These are phyloP conservation scores for Spergularia bocconei DNA, from an alignment of 148 eudicot species.

Conservation along the genomic window DNA sequence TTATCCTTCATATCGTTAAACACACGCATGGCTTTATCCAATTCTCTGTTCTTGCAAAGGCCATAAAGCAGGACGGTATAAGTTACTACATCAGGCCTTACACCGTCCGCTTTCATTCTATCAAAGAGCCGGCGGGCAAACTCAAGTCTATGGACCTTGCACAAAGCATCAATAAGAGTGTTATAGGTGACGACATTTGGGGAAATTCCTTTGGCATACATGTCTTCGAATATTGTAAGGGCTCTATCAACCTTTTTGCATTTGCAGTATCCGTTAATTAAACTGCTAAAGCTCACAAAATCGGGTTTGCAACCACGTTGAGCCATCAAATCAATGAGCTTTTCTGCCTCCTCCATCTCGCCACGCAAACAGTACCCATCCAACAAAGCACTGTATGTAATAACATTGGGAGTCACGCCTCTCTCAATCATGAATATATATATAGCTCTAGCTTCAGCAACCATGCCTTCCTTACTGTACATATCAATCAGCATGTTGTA, in stretches of 20 bases:
- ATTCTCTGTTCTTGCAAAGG: not conserved
- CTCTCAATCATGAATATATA: constrained; percentile 6
- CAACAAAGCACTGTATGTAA: not conserved
- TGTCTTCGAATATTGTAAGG: too few species aligned
- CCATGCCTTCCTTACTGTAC: constrained; percentile 11
- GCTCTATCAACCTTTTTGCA: too few species aligned
- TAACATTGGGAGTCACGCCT: not conserved
- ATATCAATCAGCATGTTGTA: constrained; percentile 9
- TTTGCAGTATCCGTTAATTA: too few species aligned
- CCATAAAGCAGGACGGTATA: not conserved
- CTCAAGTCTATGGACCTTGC: not conserved
- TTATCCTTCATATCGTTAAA: not conserved
- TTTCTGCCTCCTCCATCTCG: constrained; percentile 6
- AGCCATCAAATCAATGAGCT: too few species aligned
- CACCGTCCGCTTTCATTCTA: constrained; percentile 9
- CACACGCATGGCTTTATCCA: not conserved
- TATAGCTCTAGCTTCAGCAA: not conserved
- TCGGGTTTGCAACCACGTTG: too few species aligned
- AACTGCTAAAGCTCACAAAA: too few species aligned
- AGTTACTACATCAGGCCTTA: constrained; percentile 10
- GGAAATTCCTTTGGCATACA: too few species aligned
- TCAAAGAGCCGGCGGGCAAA: not conserved
- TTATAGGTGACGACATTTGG: too few species aligned
- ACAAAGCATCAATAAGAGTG: too few species aligned
- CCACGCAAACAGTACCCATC: constrained; percentile 19